Percentiles rank a stretch among this genome's conserved stretches.
phyloP scores from a whole-genome alignment of 352 stramenopile genomes.

The Globisporangium mamillatum region DNA sequence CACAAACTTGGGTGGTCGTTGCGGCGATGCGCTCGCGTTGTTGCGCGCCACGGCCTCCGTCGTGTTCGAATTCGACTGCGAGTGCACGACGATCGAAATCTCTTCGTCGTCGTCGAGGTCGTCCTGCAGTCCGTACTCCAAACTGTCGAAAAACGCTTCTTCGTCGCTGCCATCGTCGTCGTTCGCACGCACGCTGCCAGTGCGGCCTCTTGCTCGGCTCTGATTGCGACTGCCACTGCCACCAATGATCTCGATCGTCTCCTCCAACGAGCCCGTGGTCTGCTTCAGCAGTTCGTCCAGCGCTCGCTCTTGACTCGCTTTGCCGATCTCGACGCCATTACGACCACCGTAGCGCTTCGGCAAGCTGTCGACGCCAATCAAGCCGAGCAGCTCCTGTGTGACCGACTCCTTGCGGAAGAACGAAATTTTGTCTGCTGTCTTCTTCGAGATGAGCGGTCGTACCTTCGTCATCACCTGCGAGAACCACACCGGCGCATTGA shows the following conservation, averaged over 20 bases:
- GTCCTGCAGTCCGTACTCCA: conserved; percentile 75
- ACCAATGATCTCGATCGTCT: conserved; percentile 73
- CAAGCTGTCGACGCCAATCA: conserved; percentile 70
- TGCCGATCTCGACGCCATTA: conserved; percentile 74
- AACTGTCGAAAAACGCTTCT: conserved; percentile 80
- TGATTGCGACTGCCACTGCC: conserved; percentile 20
- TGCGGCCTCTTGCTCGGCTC: conserved; percentile 16
- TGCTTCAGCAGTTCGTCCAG: conserved; percentile 64
- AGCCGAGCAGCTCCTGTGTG: conserved; percentile 44
- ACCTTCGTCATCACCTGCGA: conserved; percentile 72
- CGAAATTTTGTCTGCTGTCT: conserved; percentile 61
- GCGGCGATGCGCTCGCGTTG: conserved; percentile 3
- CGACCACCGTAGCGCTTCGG: conserved; percentile 68
- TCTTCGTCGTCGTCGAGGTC: conserved; percentile 55
- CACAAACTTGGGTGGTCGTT: conserved; percentile 1
- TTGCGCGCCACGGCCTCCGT: conserved; percentile 39
- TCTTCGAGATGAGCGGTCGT: conserved; percentile 51
- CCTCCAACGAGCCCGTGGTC: conserved; percentile 65
- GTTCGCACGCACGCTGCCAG: conserved; percentile 33
- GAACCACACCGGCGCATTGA: conserved; percentile 79
- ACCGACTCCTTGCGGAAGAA: conserved; percentile 48
- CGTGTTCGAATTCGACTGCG: conserved; percentile 31
- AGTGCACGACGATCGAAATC: conserved; percentile 76
- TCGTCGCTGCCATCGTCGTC: conserved; percentile 65
- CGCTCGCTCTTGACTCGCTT: conserved; percentile 69